Conservation (phyloP, 352 stramenopile species). For the Phytophthora sansomeana region DNA sequence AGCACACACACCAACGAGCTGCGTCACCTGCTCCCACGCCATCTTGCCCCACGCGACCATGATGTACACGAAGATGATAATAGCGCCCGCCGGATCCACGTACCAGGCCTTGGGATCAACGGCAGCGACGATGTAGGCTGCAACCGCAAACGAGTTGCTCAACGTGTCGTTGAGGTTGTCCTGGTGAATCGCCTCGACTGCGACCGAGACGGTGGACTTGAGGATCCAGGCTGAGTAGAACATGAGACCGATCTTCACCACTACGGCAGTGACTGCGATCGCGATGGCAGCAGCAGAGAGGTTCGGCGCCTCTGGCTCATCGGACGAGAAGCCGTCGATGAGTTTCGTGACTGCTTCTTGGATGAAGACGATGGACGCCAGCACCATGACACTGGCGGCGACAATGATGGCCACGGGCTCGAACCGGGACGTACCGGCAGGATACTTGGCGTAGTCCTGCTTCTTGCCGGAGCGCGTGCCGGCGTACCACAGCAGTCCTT, state of each 20-base stretch:
- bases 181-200: slow-evolving; percentile 76
- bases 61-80: slow-evolving; percentile 95
- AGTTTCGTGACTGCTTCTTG: slow-evolving; percentile 63
- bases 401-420: slow-evolving; percentile 94
- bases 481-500: slow-evolving; percentile 91
- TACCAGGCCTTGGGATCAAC: slow-evolving; percentile 78
- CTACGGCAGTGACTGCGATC: slow-evolving; percentile 69
- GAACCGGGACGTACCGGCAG: slow-evolving; percentile 89
- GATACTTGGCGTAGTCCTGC: slow-evolving; percentile 91
- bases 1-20: slow-evolving; percentile 73
- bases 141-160: slow-evolving; percentile 91
- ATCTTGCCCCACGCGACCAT: slow-evolving; percentile 93
- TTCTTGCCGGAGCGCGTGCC: slow-evolving; percentile 82
- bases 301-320: slow-evolving; percentile 77
- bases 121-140: slow-evolving; percentile 69
- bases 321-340: slow-evolving; percentile 52
- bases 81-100: slow-evolving; percentile 92
- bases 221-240: slow-evolving; percentile 71
- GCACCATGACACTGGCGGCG: slow-evolving; percentile 92
- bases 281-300: slow-evolving; percentile 90
- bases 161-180: slow-evolving; percentile 96
- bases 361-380: slow-evolving; percentile 89
- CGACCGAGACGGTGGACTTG: slow-evolving; percentile 54
- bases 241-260: slow-evolving; percentile 77
- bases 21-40: slow-evolving; percentile 92